Evolutionary conservation across 805 yeast genomes (phyloP).

Genomic region (Myxozyma vanderwaltii): DNA sequence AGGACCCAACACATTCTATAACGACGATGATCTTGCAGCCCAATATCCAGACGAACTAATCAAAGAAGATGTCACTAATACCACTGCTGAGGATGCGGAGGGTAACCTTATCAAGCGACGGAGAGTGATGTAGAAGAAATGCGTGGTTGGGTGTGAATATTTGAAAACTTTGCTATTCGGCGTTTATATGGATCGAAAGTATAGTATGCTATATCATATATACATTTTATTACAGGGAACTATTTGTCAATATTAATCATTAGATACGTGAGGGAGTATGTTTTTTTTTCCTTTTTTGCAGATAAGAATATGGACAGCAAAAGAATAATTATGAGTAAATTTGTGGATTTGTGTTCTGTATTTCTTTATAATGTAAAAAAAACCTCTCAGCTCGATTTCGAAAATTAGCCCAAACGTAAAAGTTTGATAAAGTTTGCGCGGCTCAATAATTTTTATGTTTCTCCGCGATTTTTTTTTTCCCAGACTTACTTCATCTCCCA

Average conservation of each 20-base stretch:
- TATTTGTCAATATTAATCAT: neutral
- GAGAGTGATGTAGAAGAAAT: neutral
- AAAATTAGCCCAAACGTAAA: too few species aligned
- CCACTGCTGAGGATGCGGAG: neutral
- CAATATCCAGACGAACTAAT: slow-evolving; percentile 10
- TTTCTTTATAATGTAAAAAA: too few species aligned
- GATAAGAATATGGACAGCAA: too few species aligned
- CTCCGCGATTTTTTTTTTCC: neutral
- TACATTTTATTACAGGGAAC: neutral
- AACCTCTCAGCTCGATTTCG: too few species aligned
- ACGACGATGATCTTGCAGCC: slow-evolving; percentile 15
- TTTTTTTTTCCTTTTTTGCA: too few species aligned
- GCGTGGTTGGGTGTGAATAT: too few species aligned
- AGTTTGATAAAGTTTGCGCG: neutral
- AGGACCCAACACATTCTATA: slow-evolving; percentile 15
- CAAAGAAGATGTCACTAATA: neutral
- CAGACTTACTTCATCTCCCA: neutral
- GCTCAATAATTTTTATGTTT: slow-evolving; percentile 2
- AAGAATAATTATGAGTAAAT: too few species aligned
- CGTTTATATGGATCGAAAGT: neutral
- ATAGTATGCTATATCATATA: neutral
- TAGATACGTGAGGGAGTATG: too few species aligned
- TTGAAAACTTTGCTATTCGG: neutral
- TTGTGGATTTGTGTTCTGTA: too few species aligned
- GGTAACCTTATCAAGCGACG: slow-evolving; percentile 8